Percentiles rank a stretch among this genome's conserved stretches.
These are phyloP conservation scores for Vigna hirtella DNA, from an alignment of 306 rosid genomes.

Conservation along the genomic window DNA sequence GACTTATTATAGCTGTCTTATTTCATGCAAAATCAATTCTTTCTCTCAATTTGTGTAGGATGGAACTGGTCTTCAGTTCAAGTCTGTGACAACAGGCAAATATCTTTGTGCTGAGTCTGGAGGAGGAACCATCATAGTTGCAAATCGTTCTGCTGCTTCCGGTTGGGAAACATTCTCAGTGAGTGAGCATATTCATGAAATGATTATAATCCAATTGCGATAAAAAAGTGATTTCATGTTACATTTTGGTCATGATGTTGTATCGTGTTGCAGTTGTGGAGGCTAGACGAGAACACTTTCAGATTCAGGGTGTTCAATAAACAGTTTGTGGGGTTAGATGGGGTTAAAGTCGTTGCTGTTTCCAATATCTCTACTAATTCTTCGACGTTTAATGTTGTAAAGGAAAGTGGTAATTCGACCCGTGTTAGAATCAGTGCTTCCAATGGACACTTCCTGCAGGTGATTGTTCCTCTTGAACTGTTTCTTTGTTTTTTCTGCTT, in stretches of 20 bases:
- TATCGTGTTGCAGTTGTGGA: conserved; percentile 64
- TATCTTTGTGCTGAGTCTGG: conserved; percentile 68
- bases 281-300: conserved; percentile 61
- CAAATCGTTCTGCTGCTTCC: conserved; percentile 69
- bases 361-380: conserved; percentile 46
- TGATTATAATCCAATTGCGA: not conserved
- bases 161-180: conserved; percentile 79
- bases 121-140: conserved; percentile 77
- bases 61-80: conserved; percentile 71
- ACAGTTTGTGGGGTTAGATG: conserved; percentile 73
- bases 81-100: conserved; percentile 65
- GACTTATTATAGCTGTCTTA: too few species aligned
- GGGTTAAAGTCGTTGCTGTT: conserved; percentile 56
- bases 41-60: conserved; percentile 50
- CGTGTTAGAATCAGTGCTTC: conserved; percentile 68
- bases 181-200: not conserved
- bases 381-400: conserved; percentile 54
- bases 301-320: conserved; percentile 63
- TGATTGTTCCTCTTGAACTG: conserved; percentile 26
- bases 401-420: conserved; percentile 46
- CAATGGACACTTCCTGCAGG: conserved; percentile 76
- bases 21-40: not conserved
- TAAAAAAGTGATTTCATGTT: conserved; percentile 1
- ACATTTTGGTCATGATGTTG: not conserved
- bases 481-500: not conserved